Evolutionary conservation across 2,329 filamentous ascomycete genomes (phyloP).

Genomic region (Aureobasidium musti): DNA sequence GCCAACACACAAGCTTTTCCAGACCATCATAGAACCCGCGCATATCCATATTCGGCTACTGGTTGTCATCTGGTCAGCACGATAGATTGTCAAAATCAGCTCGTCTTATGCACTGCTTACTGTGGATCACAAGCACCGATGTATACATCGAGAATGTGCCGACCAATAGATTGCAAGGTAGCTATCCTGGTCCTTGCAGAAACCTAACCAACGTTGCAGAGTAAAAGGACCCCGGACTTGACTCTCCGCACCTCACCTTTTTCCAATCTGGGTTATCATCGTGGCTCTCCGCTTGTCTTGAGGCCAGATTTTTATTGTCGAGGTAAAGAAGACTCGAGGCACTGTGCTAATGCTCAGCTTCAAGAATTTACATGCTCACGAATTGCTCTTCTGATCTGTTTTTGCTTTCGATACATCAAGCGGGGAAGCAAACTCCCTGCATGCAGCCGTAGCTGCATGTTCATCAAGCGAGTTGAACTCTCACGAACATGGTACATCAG

Average conservation of each 20-base stretch:
- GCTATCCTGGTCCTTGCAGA: neutral
- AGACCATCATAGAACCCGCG: neutral
- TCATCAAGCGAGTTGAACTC: neutral
- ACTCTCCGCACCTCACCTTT: neutral
- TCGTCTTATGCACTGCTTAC: conserved; percentile 4
- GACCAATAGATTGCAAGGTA: neutral
- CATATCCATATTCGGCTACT: neutral
- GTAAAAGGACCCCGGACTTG: neutral
- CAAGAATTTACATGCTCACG: neutral
- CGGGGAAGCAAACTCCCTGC: conserved; percentile 10
- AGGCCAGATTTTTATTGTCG: neutral
- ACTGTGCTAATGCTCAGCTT: neutral
- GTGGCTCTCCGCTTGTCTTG: neutral
- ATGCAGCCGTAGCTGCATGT: conserved; percentile 7
- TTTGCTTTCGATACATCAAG: neutral
- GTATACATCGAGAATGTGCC: neutral
- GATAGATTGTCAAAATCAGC: neutral
- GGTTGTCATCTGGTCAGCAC: neutral
- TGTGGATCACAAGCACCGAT: neutral
- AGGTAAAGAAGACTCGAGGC: neutral
- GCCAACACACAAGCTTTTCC: too few relatives aligned
- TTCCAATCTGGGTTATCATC: neutral
- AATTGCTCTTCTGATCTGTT: neutral
- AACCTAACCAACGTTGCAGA: neutral
- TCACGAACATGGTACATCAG: neutral